Evolutionary conservation across 2,329 filamentous ascomycete genomes (phyloP), one percentile per base, ranked within the genome.

Genomic region (Fusarium longipes): DNA sequence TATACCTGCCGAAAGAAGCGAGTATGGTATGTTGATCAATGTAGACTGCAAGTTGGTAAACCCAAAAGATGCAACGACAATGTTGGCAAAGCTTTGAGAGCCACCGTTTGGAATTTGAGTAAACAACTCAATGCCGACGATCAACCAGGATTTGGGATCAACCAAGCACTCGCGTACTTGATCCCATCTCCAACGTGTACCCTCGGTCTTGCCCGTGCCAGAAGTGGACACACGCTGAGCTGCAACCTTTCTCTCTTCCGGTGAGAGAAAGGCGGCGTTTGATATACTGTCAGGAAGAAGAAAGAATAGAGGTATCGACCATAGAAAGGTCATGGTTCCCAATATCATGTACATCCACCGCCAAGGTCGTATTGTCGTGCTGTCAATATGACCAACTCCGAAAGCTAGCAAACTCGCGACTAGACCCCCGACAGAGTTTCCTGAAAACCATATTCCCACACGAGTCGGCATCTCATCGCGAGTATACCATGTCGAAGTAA

Each of bases 31-130:
- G 67, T 86, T 86, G 73, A 89, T 81, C 30, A 87, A 81, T 18
- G 84, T 82, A 2, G 84, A 83, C 71, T 87, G 79, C 30, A 88
- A 76, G 35, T 81, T 80, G 0, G 83, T 83, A 73, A 87, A 87
- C 10, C 84, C 83, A 49, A 88, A 87, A 6, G 83, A 85, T 43
- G 77, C 80, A 71, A 87, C 80, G 52, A 87, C 83, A 33, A 87
- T 80, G 69, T 87, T 88, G 38, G 83, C 83, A 47, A 89, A 88
- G 67, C 82, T 85, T 67, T 86, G 83, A 1, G 85, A 87, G 24
- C 87, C 87, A 30, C 87, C 87, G 63, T 89, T 90, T 38, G 87
- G 86, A 24, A 89, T 88, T 74, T 87, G 84, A 3, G 81, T 84
- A 4, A 84, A 74, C 6, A 89, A 63, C 22, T 83, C 80, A 22